Evolutionary conservation across 148 eudicot genomes (phyloP).

Genomic region (Rhododendron mucronatum): DNA sequence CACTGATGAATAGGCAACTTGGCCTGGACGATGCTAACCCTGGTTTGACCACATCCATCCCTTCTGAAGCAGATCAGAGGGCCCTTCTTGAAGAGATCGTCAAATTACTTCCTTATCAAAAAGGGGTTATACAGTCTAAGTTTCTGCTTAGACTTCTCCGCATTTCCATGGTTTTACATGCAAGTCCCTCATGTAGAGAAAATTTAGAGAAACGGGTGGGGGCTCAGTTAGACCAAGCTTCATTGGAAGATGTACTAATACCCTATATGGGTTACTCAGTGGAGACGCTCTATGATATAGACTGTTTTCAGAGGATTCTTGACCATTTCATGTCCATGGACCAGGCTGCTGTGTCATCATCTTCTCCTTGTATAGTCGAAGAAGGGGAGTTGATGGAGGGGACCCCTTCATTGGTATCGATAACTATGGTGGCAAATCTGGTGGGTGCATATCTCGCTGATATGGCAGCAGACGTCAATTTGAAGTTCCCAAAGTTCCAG

Average conservation of each 20-base stretch:
- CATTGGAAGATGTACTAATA: conserved; percentile 50
- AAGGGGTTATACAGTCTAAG: conserved; percentile 50
- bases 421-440: conserved; percentile 62
- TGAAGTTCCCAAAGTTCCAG: conserved; percentile 62
- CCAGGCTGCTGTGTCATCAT: conserved; percentile 18
- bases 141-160: conserved; percentile 42
- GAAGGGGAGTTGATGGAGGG: conserved; percentile 31
- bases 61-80: conserved; percentile 45
- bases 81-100: conserved; percentile 61
- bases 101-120: conserved; percentile 46
- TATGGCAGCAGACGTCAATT: conserved; percentile 63
- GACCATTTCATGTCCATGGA: conserved; percentile 54
- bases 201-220: conserved; percentile 57
- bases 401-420: conserved; percentile 35
- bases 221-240: conserved; percentile 51
- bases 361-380: conserved; percentile 42
- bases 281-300: conserved; percentile 60
- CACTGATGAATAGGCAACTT: conserved; percentile 21
- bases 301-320: conserved; percentile 66
- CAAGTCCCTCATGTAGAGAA: conserved; percentile 45
- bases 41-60: not conserved
- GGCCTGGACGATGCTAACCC: conserved; percentile 15
- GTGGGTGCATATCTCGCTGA: conserved; percentile 71
- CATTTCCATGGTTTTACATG: conserved; percentile 49
- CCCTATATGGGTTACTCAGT: conserved; percentile 46